These are phyloP conservation scores for Mycena belliarum DNA, from an alignment of 768 basidiomycete species.

Conservation along the genomic window DNA sequence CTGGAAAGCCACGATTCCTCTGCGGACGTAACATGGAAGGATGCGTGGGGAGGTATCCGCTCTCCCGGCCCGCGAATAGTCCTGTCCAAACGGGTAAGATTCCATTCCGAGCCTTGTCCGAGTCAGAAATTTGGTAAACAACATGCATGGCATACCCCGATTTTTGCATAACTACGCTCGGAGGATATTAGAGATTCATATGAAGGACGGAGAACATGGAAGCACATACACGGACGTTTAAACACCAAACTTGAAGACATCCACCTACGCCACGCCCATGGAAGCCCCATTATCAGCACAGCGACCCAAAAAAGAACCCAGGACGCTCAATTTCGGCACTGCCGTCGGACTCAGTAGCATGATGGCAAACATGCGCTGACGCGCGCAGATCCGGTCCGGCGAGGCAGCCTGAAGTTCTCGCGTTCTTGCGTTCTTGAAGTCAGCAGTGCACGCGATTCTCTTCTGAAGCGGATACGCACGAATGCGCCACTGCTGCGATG, in stretches of 20 bases:
- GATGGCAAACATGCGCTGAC: constrained; percentile 73
- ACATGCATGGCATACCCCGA: not conserved
- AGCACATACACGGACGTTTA: too few species aligned
- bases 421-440: constrained; percentile 54
- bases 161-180: too few species aligned
- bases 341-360: too few species aligned
- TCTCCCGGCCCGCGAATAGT: constrained; percentile 69
- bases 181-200: too few species aligned
- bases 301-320: constrained; percentile 32
- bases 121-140: not conserved
- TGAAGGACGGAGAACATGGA: too few species aligned
- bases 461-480: constrained; percentile 9
- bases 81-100: constrained; percentile 35
- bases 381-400: constrained; percentile 63
- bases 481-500: constrained; percentile 41
- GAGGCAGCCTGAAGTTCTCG: constrained; percentile 61
- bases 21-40: constrained; percentile 55
- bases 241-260: too few species aligned
- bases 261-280: too few species aligned
- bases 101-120: too few species aligned
- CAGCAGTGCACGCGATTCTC: constrained; percentile 7
- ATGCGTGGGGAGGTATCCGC: constrained; percentile 59
- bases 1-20: constrained; percentile 63
- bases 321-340: constrained; percentile 76
- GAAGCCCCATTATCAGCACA: not conserved